phyloP scores from a whole-genome alignment of 2,329 filamentous ascomycete species.

The Amylocarpus encephaloides region DNA sequence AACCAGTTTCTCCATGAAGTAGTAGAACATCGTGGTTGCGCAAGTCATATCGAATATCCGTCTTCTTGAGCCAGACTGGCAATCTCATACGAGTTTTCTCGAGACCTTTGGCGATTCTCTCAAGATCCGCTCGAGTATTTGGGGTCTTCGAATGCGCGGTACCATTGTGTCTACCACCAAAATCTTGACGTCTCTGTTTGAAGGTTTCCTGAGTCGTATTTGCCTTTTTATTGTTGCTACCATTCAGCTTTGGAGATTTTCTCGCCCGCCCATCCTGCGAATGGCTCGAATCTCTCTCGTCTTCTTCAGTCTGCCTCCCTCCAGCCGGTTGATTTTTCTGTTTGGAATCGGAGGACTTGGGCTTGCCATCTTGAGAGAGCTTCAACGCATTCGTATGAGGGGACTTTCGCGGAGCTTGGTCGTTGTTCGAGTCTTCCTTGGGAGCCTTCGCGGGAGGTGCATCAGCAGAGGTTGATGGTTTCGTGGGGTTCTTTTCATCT shows the following conservation, averaged over 20 bases:
- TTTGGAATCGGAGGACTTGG: constrained; percentile 11
- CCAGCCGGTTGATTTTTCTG: neutral
- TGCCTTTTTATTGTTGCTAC: constrained; percentile 28
- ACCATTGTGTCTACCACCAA: neutral
- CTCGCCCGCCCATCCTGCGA: constrained; percentile 1
- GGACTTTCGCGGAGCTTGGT: too few relatives aligned
- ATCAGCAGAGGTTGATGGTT: too few relatives aligned
- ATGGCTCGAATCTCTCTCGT: neutral
- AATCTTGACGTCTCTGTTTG: neutral
- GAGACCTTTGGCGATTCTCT: constrained; percentile 18
- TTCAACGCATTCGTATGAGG: constrained; percentile 11
- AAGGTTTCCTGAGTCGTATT: constrained; percentile 26
- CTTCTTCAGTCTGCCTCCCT: too few relatives aligned
- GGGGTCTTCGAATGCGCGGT: neutral
- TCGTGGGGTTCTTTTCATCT: too few relatives aligned
- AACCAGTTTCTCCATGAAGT: constrained; percentile 88
- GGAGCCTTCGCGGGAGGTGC: too few relatives aligned
- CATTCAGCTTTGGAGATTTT: constrained; percentile 12
- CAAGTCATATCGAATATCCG: constrained; percentile 26
- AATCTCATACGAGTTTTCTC: constrained; percentile 24
- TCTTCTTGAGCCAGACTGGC: constrained; percentile 28
- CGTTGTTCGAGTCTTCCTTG: too few relatives aligned
- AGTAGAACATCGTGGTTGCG: constrained; percentile 60
- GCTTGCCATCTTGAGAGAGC: constrained; percentile 18
- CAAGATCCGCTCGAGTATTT: constrained; percentile 13